Conservation (phyloP, 2,329 filamentous ascomycete genomes). For the Fusarium sp. region DNA sequence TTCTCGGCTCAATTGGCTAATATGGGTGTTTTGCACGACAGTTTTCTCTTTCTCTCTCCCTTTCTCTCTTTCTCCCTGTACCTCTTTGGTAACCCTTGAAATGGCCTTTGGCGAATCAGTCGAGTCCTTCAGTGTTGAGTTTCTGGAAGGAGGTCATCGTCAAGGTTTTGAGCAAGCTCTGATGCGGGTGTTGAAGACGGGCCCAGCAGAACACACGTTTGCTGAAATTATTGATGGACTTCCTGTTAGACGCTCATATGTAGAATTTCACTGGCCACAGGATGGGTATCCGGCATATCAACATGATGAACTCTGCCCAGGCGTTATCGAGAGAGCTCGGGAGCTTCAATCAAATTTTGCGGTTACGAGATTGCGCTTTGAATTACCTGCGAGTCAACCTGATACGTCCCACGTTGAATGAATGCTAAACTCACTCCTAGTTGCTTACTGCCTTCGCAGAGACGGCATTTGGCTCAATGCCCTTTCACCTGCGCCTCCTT, state of each 20-base stretch:
- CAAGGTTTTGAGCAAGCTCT: background rate
- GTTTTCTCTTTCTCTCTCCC: background rate
- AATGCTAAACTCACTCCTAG: background rate
- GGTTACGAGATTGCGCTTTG: background rate
- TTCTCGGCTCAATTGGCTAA: background rate
- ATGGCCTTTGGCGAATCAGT: background rate
- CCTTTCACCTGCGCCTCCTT: conserved; percentile 1
- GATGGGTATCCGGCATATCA: conserved; percentile 3
- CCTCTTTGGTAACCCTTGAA: background rate
- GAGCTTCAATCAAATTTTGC: background rate
- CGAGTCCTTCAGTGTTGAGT: background rate
- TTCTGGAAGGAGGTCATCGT: background rate
- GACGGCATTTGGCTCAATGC: background rate
- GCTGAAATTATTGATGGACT: conserved; percentile 12
- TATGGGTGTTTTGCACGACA: background rate
- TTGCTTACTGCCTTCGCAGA: background rate
- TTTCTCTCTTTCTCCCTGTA: background rate
- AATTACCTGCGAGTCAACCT: background rate
- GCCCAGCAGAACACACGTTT: background rate
- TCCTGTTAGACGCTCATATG: background rate
- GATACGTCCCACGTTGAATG: background rate
- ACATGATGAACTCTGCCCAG: background rate
- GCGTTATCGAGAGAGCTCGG: background rate
- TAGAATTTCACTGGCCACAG: background rate
- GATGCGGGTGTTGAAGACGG: background rate